Conservation (phyloP, 495 filamentous ascomycete species). For the Endocarpon pusillum region DNA sequence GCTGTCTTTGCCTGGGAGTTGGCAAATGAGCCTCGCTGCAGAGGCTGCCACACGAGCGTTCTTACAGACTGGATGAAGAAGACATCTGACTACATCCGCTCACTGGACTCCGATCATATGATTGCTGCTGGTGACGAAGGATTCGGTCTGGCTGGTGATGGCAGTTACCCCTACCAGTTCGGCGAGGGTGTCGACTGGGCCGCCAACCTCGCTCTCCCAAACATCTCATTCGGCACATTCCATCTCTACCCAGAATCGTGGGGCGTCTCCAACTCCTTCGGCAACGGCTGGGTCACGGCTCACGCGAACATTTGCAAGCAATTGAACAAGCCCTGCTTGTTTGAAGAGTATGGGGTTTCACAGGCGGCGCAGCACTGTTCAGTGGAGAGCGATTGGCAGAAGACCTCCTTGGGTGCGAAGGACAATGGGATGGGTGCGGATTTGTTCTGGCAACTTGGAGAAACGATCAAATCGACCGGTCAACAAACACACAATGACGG, state of each 20-base stretch:
- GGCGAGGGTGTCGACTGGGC: slow-evolving; percentile 49
- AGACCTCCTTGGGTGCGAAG: slow-evolving; percentile 28
- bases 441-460: slow-evolving; percentile 53
- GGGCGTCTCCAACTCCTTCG: slow-evolving; percentile 27
- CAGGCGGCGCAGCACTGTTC: slow-evolving; percentile 22
- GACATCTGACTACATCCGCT: slow-evolving; percentile 45
- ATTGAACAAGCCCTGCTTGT: slow-evolving; percentile 46
- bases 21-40: slow-evolving; percentile 53
- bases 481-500: slow-evolving; percentile 43
- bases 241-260: slow-evolving; percentile 45
- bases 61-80: slow-evolving; percentile 45
- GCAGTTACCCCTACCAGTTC: slow-evolving; percentile 40
- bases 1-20: slow-evolving; percentile 60
- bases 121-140: slow-evolving; percentile 47
- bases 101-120: slow-evolving; percentile 44
- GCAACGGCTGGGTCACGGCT: slow-evolving; percentile 40
- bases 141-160: slow-evolving; percentile 26
- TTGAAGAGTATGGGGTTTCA: slow-evolving; percentile 49
- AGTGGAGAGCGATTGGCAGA: slow-evolving; percentile 41
- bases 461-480: slow-evolving; percentile 33
- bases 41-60: slow-evolving; percentile 37
- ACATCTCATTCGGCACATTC: slow-evolving; percentile 50
- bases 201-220: slow-evolving; percentile 35
- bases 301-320: slow-evolving; percentile 38
- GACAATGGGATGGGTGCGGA: slow-evolving; percentile 35